These are phyloP conservation scores for Thalassiosira livingstoniorum DNA, from an alignment of 352 stramenopile genomes.

Conservation along the genomic window DNA sequence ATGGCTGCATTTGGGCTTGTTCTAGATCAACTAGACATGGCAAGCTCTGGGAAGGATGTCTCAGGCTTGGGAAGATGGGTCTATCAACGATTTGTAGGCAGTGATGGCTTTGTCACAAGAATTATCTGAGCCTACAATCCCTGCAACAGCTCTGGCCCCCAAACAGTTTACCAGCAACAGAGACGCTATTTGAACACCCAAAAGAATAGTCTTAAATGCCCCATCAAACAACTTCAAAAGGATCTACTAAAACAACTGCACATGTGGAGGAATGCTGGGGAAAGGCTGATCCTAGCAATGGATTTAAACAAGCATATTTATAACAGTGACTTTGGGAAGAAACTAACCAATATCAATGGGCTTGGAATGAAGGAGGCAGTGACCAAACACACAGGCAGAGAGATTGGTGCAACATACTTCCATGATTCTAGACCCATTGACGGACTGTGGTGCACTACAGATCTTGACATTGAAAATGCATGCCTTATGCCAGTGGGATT, in stretches of 20 bases:
- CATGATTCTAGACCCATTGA: conserved; percentile 7
- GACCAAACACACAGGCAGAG: background rate
- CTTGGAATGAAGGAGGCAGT: background rate
- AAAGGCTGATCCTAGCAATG: background rate
- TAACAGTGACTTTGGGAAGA: background rate
- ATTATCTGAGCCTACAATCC: no score
- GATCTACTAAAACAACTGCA: background rate
- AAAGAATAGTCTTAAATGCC: background rate
- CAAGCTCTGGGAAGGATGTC: no score
- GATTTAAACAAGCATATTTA: no score
- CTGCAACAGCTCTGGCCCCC: background rate
- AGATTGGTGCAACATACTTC: conserved; percentile 15
- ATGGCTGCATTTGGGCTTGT: no score
- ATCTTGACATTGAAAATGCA: background rate
- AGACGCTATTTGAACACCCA: background rate
- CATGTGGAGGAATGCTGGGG: background rate
- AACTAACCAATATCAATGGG: background rate
- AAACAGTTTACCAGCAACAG: background rate
- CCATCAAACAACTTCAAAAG: background rate
- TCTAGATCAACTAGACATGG: no score
- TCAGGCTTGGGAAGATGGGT: no score
- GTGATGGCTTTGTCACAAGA: no score
- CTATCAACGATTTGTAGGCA: no score
- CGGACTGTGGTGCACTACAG: conserved; percentile 5
- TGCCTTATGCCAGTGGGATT: conserved; percentile 4